A percentile compares a stretch with the other conserved stretches of the same genome.
phyloP scores from a whole-genome alignment of 345 rosid genomes.

The Psidium guajava region DNA sequence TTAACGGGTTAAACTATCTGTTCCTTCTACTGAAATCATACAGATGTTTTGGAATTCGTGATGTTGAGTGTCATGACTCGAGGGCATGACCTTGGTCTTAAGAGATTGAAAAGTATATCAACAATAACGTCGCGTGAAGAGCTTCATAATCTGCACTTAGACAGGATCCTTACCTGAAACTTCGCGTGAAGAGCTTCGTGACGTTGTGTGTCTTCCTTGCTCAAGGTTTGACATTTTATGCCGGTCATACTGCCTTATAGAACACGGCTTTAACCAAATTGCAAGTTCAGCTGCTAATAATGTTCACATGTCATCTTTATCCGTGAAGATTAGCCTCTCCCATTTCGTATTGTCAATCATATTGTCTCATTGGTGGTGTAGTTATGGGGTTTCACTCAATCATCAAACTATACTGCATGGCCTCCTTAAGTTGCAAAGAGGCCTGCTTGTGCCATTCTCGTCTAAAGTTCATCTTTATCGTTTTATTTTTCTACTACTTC shows the following conservation, averaged over 20 bases:
- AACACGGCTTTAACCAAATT: background rate
- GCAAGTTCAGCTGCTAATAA: background rate
- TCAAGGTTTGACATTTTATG: background rate
- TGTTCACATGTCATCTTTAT: background rate
- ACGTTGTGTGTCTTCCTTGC: constrained; percentile 39
- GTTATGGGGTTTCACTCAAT: constrained; percentile 41
- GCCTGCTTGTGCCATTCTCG: background rate
- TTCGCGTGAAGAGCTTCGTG: constrained; percentile 40
- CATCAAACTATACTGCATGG: constrained; percentile 11
- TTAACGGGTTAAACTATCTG: background rate
- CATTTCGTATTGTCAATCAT: background rate
- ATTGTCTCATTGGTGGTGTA: constrained; percentile 20
- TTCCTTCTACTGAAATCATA: background rate
- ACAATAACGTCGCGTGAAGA: background rate
- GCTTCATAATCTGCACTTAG: background rate
- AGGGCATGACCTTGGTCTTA: background rate
- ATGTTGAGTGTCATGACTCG: background rate
- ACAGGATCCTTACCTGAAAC: background rate
- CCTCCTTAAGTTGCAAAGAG: background rate
- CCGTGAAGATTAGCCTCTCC: background rate
- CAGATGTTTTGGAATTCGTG: background rate
- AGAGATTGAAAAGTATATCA: background rate
- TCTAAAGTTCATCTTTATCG: background rate
- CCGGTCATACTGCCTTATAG: background rate
- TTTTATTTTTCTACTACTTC: background rate